These are phyloP conservation scores for Talaromyces sp. DNA, from an alignment of 2,329 filamentous ascomycete species.

Conservation along the genomic window DNA sequence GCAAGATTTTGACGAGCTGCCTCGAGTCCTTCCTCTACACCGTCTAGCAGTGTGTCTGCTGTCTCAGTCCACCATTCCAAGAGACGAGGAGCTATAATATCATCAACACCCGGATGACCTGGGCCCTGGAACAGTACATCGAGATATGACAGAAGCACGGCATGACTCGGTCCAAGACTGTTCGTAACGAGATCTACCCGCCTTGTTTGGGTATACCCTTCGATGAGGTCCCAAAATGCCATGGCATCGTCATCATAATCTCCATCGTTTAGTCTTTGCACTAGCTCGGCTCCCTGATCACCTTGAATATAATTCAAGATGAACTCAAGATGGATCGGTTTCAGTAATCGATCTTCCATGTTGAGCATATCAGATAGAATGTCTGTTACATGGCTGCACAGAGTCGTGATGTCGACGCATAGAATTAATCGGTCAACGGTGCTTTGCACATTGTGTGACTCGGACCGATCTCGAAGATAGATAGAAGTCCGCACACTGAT, in stretches of 20 bases:
- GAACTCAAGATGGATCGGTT: conserved; percentile 25
- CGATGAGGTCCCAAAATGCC: conserved; percentile 39
- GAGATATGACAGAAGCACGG: conserved; percentile 34
- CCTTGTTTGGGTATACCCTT: conserved; percentile 35
- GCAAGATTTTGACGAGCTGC: conserved; percentile 39
- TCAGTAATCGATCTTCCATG: conserved; percentile 28
- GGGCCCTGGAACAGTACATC: conserved; percentile 40
- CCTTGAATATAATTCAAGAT: conserved; percentile 35
- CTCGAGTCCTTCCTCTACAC: conserved; percentile 27
- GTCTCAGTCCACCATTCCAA: conserved; percentile 44
- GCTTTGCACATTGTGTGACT: conserved; percentile 22
- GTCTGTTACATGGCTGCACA: conserved; percentile 33
- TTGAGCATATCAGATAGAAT: conserved; percentile 34
- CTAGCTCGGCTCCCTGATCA: conserved; percentile 31
- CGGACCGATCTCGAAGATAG: conserved; percentile 23
- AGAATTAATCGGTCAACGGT: conserved; percentile 27
- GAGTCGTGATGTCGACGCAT: conserved; percentile 25
- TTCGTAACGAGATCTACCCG: conserved; percentile 31
- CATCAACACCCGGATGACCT: conserved; percentile 40
- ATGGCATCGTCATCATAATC: conserved; percentile 38
- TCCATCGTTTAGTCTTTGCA: conserved; percentile 32
- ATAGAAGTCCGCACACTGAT: conserved; percentile 30
- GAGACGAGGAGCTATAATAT: conserved; percentile 34
- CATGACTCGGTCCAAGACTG: conserved; percentile 31
- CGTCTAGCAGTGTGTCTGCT: conserved; percentile 37